A percentile compares a stretch with the other conserved stretches of the same genome.
These are phyloP conservation scores for Cucurbita moschata DNA, from an alignment of 306 rosid genomes.

Conservation along the genomic window DNA sequence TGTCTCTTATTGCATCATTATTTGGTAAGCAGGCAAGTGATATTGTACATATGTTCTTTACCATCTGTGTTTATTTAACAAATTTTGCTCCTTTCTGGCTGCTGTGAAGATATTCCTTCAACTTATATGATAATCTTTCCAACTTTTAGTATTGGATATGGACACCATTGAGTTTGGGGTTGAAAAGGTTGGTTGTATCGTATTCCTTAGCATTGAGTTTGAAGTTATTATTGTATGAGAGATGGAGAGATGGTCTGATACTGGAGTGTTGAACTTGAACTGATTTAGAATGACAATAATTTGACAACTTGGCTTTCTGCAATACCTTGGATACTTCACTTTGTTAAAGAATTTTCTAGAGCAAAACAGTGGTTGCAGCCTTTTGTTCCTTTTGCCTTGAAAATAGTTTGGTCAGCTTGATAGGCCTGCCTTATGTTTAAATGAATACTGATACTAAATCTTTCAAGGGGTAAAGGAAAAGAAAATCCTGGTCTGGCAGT, in stretches of 20 bases:
- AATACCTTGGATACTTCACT: background rate
- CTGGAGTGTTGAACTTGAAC: background rate
- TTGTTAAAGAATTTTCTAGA: background rate
- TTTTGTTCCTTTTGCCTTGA: background rate
- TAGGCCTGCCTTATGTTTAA: background rate
- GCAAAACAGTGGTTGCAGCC: background rate
- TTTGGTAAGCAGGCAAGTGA: conserved; percentile 86
- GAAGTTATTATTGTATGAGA: background rate
- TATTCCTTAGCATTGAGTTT: background rate
- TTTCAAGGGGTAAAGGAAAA: background rate
- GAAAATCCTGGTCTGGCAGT: background rate
- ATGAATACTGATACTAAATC: background rate
- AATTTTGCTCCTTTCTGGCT: background rate
- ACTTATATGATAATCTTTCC: background rate
- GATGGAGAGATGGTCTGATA: background rate
- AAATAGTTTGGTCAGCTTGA: background rate
- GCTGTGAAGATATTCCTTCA: background rate
- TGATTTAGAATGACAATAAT: background rate
- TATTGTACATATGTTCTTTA: conserved; percentile 6
- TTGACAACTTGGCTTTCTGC: background rate
- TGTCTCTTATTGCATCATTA: conserved; percentile 75
- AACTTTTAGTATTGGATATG: background rate
- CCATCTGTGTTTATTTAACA: background rate
- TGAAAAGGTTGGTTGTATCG: background rate
- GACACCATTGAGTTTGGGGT: background rate